Percentiles rank a stretch among this genome's conserved stretches.
These are phyloP conservation scores for Wickerhamiella sorbophila DNA, from an alignment of 805 yeast genomes.

Conservation along the genomic window DNA sequence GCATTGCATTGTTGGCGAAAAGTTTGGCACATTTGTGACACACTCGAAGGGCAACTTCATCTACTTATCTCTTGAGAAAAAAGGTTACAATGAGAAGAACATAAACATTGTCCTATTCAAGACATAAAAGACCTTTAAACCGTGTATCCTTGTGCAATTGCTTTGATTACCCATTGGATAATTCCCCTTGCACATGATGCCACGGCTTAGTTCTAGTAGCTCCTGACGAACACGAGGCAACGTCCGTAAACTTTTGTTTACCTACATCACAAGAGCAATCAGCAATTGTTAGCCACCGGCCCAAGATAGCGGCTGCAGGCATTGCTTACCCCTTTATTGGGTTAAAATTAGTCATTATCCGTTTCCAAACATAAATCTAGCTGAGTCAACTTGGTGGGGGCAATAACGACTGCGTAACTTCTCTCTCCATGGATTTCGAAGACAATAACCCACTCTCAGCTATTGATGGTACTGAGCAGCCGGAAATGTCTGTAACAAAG, in stretches of 20 bases:
- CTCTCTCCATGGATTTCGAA: slow-evolving; percentile 25
- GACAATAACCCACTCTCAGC: slow-evolving; percentile 34
- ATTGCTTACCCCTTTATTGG: too few species aligned
- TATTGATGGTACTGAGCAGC: slow-evolving; percentile 14
- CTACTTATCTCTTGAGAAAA: slow-evolving; percentile 38
- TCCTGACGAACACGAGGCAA: too few species aligned
- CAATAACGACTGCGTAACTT: not conserved
- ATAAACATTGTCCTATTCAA: slow-evolving; percentile 34
- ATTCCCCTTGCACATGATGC: too few species aligned
- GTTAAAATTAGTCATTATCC: too few species aligned
- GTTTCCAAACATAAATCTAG: too few species aligned
- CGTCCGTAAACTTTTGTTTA: too few species aligned
- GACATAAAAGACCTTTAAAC: slow-evolving; percentile 24
- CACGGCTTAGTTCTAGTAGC: too few species aligned
- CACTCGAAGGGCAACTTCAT: slow-evolving; percentile 41
- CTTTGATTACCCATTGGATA: too few species aligned
- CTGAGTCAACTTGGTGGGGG: not conserved
- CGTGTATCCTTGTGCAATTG: too few species aligned
- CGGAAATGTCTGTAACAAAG: not conserved
- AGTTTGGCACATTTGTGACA: slow-evolving; percentile 49
- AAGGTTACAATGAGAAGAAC: slow-evolving; percentile 22
- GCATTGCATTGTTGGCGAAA: slow-evolving; percentile 50
- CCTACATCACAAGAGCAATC: too few species aligned
- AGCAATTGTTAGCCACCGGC: too few species aligned
- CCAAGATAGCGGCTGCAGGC: too few species aligned